Evolutionary conservation across 2,329 filamentous ascomycete genomes (phyloP).

Genomic region (Fusarium sp.): DNA sequence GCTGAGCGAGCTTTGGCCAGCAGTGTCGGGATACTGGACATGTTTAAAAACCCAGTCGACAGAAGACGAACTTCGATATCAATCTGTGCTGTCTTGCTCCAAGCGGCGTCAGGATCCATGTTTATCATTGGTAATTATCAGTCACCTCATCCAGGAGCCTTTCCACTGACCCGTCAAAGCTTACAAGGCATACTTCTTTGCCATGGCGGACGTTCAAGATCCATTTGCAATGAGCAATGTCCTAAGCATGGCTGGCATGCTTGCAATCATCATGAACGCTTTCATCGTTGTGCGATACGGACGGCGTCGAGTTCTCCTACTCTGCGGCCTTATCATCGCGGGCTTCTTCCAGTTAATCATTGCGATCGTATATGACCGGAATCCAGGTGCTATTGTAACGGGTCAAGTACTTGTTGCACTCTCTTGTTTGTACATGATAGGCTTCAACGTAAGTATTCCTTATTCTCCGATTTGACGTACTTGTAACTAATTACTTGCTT

Average conservation of each 20-base stretch:
- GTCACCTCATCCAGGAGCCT: rapidly evolving
- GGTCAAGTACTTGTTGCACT: slow-evolving; percentile 42
- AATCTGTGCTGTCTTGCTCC: slow-evolving; percentile 31
- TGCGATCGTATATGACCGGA: slow-evolving; percentile 34
- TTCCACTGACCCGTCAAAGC: slow-evolving; percentile 7
- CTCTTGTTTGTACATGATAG: slow-evolving; percentile 43
- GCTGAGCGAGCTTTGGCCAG: slow-evolving; percentile 26
- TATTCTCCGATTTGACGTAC: rapidly evolving
- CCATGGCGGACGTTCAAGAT: slow-evolving; percentile 41
- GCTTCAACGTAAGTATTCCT: slow-evolving; percentile 33
- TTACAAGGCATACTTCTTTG: slow-evolving; percentile 46
- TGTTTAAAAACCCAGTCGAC: slow-evolving; percentile 40
- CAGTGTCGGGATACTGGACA: slow-evolving; percentile 32
- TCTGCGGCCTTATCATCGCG: slow-evolving; percentile 25
- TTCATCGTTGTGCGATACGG: slow-evolving; percentile 42
- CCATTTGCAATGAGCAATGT: slow-evolving; percentile 46
- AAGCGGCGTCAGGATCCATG: slow-evolving; percentile 43
- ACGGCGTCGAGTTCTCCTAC: slow-evolving; percentile 28
- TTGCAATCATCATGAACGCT: slow-evolving; percentile 40
- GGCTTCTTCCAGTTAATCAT: slow-evolving; percentile 43
- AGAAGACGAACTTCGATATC: slow-evolving; percentile 38
- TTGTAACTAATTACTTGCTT: not conserved
- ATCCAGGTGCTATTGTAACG: slow-evolving; percentile 26
- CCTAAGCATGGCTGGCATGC: slow-evolving; percentile 40
- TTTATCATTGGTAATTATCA: slow-evolving; percentile 41